Base-by-base conservation (phyloP, 345 rosid species). In the Boechera stricta region DNA sequence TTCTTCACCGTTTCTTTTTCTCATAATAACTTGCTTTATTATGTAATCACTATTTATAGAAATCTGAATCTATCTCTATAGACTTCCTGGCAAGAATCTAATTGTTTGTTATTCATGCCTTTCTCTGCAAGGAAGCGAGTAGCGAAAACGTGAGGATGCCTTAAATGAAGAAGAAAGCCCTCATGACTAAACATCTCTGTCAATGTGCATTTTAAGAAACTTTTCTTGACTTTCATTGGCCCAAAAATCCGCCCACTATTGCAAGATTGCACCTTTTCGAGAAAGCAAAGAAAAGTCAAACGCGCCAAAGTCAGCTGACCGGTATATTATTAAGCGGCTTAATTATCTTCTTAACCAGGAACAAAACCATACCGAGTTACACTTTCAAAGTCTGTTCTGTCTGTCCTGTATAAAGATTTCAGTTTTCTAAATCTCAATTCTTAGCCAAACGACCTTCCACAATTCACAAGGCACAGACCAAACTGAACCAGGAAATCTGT, bases 211-310 rank as follows among this genome's bases (percentile, higher is more conserved):
- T 51, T 49, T 41, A 78, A 65, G 69, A 49, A 31, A 71, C 67
- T 29, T 77, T 64, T 45, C 1, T 49, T 44, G 75, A 73, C 78
- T 67, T 73, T 67, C n/a, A 58, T 59, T 53, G 73, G 48, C 35
- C 42, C 52, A 63, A 48, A 73, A 48, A 73, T 35, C 70, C 70
- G 64, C 44, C 77, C 70, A 72, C 79, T 41, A 11, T 1, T 26
- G 61, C 64, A 59, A 51, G 41, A 56, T 44, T 51, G 69, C 31
- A 65, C 68, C 69, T 58, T 66, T 64, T 7, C 51, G 62, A 65
- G 62, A 39, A 51, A 77, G 16, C 57, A 52, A 51, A 42, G 65
- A 67, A 61, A 67, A 67, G 74, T 72, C 82, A 73, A 79, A 79
- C 63, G 59, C 52, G 65, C 59, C 18, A 59, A 78, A 71, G 53